Base-by-base conservation (phyloP, 495 filamentous ascomycete genomes). In the Neurospora sublineolata region DNA sequence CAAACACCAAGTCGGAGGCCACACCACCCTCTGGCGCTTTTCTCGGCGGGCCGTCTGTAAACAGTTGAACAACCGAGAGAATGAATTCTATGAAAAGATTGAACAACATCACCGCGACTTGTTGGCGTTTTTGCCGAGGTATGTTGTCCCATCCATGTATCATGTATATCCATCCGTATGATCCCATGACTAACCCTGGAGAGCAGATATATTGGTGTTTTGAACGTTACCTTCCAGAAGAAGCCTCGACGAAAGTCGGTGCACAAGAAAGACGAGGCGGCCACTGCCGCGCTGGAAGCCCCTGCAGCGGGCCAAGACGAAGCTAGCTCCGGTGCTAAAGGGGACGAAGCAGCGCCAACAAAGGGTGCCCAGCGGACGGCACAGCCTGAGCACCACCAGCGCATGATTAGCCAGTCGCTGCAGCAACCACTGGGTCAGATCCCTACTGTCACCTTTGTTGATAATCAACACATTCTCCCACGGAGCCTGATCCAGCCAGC, bases 51-150 rank as follows among this genome's bases (percentile, higher is more conserved):
- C 95, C 70, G 94, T 99, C 20, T 98, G 96, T 85, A 99, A 99
- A 80, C 93, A 97, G 82, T 87, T 99, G 73, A 98, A 95, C 80
- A 98, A 97, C 77, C 85, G 93, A 75, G 95, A 99, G 77, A 99
- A 99, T 82, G 92, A 97, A 80, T 99, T 99, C 77, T 99, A 99
- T 79, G 95, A 99, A 80, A 95, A 90, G 70, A 90, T 99, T 74
- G 95, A 99, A 83, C 87, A 86, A 73, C 87, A 91, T 70, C 94
- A 99, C 80, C 93, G 94, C 46, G 90, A 97, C 74, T 85, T 99
- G 77, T 83, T 99, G 71, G 87, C 89, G 30, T 99, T 98, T 81
- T 82, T 99, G 71, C 95, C 95, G 58, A 94, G 92, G 94, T 97
- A 86, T 73, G 91, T 84, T 58, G 12, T 68, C 52, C 27, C 52